Evolutionary conservation across 768 basidiomycete genomes (phyloP), one percentile per base, ranked within the genome.

Genomic region (Trametes sanguinea): DNA sequence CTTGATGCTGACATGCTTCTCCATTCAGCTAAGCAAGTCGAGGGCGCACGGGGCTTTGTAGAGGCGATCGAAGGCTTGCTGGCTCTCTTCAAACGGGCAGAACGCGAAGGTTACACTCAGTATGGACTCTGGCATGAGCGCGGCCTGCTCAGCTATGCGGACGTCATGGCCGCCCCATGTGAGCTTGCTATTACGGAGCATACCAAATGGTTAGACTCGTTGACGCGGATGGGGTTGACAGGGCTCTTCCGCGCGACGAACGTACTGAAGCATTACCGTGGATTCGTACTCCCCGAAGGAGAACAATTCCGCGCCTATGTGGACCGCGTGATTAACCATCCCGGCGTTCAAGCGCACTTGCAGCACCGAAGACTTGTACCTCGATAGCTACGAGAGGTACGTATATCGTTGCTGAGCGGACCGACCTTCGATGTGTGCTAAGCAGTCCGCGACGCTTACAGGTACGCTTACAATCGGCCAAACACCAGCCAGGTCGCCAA

Each of bases 401-500:
- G 78, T 65, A 45, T 6, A 17, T 43, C n/a, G 3, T 30, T 43
- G 14, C 13, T 27, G 3, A 9, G 22, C 58, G 17, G 37, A n/a
- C 33, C 33, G 10, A 16, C 10, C 51, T 29, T 40, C 6, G 35
- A 6, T 3, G 13, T 43, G 39, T 11, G 17, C 6, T 44, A 13
- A 13, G 17, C 5, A n/a, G 27, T 10, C 1, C 3, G 40, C 45
- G 29, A 45, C 10, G 3, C 13, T 17, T 37, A 30, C 61, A 91
- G 89, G 68, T 91, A 90, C 67, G 89, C 89, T 0, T 86, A 84
- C 69, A 92, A 92, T 68, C 78, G 88, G 33, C 87, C 89, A 3
- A 87, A 90, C 68, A 90, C 89, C 4, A 89, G 88, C 66, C 85
- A 86, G 67, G 86, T 89, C 10, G 89, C 88, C 5, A 85, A 83